Evolutionary conservation across 148 eudicot genomes (phyloP).

Genomic region (Tetragonia tetragonoides): DNA sequence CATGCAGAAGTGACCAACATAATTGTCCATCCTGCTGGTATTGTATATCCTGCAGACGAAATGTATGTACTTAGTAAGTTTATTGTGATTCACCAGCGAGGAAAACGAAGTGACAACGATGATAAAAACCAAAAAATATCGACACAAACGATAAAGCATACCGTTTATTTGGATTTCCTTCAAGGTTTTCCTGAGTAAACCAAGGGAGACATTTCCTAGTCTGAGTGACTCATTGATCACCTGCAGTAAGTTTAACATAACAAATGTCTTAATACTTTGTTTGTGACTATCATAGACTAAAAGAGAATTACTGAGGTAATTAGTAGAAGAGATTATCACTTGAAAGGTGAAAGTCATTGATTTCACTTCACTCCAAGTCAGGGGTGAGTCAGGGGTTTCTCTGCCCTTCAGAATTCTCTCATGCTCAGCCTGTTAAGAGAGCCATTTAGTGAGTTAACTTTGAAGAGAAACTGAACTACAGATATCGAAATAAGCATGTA

Average conservation of each 20-base stretch:
- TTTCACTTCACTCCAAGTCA: constrained; percentile 65
- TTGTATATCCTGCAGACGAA: constrained; percentile 41
- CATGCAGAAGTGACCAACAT: constrained; percentile 30
- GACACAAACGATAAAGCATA: neutral
- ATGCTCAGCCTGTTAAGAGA: constrained; percentile 52
- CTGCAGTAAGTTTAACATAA: constrained; percentile 21
- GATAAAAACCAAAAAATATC: neutral
- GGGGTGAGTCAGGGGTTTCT: constrained; percentile 32
- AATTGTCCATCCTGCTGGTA: constrained; percentile 39
- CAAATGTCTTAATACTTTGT: neutral
- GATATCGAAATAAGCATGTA: neutral
- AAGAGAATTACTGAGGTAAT: neutral
- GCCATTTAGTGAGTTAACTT: neutral
- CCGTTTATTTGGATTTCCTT: constrained; percentile 43
- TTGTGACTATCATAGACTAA: neutral
- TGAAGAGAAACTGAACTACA: neutral
- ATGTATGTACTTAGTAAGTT: neutral
- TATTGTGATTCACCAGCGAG: neutral
- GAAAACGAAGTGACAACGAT: neutral
- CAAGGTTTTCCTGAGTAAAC: constrained; percentile 47
- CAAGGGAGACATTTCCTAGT: constrained; percentile 47
- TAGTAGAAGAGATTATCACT: constrained; percentile 25
- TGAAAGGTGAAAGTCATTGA: constrained; percentile 62
- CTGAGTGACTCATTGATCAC: constrained; percentile 58
- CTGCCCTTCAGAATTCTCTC: constrained; percentile 42